Base-by-base conservation (phyloP, 345 rosid species). In the Eucalyptus cladocalyx region DNA sequence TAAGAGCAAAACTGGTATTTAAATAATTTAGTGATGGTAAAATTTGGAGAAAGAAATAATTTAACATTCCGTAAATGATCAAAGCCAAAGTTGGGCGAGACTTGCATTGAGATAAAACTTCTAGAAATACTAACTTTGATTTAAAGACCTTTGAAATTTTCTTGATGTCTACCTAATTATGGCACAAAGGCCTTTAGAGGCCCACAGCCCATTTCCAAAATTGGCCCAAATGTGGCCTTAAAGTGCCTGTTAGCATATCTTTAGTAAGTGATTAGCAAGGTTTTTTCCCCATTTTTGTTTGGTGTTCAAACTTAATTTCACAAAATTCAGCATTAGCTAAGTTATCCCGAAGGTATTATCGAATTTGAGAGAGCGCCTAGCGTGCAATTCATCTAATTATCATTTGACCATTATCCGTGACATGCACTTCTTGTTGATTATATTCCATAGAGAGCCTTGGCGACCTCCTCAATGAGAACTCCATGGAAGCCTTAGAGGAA, bases 371-470 rank as follows among this genome's bases (percentile, higher is more conserved):
- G 26, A 37, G 81, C 8, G 24, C 43, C 11, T 18, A 6, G 43
- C 13, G 8, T 8, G 14, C 81, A 72, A 34, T 34, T 72, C 6
- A 34, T 72, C 43, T 5, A 9, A 69, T 34, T 69, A 72, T 5
- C 13, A 37, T 10, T 40, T 6, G 47, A 76, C 16, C 30, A 40
- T 12, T 0, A 11, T 76, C 13, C 85, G 5, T 76, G 16, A 76
- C 43, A 21, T 40, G 24, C 16, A 37, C 47, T 76, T 76, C 4
- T 40, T 34, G 4, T 72, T 6, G 47, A 76, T 12, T 6, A 23
- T 5, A n/a, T 56, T 87, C 50, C 89, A 89, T 92, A 95, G 99
- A 93, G 24, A 91, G 90, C 76, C 83, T 87, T 16, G 91, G 90
- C 11, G 95, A 92, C 15, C 47, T 6, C 83, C 16, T 76, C 9